Percentiles rank a stretch among this genome's conserved stretches.
Conservation (phyloP, 2,329 filamentous ascomycete genomes). For the Colletotrichum sp. region DNA sequence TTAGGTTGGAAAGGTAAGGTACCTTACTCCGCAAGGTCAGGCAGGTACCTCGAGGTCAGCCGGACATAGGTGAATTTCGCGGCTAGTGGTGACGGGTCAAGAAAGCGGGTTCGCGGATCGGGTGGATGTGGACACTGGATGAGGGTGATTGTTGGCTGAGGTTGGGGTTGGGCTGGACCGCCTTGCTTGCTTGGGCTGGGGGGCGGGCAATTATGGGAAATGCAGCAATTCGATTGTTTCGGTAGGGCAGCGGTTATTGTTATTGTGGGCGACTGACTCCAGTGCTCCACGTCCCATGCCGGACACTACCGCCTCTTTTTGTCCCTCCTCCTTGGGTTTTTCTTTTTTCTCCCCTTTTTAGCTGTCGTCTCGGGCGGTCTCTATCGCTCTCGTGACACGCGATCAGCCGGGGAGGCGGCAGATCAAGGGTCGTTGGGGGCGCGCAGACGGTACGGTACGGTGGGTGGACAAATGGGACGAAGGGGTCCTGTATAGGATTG, state of each 20-base stretch:
- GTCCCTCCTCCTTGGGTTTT: background rate
- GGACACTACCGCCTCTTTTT: background rate
- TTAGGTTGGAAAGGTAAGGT: background rate
- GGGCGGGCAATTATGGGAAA: background rate
- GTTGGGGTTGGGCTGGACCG: conserved; percentile 5
- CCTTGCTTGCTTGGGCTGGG: background rate
- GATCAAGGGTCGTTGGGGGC: conserved; percentile 1
- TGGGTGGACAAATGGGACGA: background rate
- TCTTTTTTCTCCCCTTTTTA: background rate
- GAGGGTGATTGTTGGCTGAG: background rate
- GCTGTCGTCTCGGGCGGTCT: background rate
- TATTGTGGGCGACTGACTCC: background rate
- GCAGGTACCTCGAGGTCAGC: conserved; percentile 11
- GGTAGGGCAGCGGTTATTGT: background rate
- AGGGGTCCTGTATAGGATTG: background rate
- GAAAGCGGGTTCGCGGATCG: background rate
- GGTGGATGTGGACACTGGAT: background rate
- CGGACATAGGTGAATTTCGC: conserved; percentile 19
- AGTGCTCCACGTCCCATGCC: background rate
- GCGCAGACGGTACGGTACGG: background rate
- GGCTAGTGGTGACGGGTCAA: background rate
- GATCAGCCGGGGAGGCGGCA: conserved; percentile 3
- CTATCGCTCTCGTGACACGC: conserved; percentile 13
- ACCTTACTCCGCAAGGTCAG: background rate
- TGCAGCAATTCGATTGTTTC: background rate